Conservation (phyloP, 768 basidiomycete genomes). For the Phanerochaete carnosa region DNA sequence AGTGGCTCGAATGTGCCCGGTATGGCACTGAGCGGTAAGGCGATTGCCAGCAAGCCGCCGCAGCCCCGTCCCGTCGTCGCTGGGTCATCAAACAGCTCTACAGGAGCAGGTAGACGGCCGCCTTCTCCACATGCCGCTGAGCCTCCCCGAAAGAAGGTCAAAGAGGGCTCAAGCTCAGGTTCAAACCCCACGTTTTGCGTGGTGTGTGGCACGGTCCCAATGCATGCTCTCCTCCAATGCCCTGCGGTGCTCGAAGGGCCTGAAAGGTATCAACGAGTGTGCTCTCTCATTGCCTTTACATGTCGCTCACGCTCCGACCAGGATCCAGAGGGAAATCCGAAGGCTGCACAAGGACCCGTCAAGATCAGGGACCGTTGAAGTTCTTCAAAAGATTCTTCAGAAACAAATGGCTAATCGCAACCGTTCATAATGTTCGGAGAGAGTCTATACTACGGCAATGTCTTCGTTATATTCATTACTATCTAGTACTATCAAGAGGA, state of each 20-base stretch:
- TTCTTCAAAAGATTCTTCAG: constrained; percentile 26
- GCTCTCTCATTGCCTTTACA: background rate
- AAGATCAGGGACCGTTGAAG: constrained; percentile 30
- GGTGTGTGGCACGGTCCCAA: constrained; percentile 43
- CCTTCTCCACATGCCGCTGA: constrained; percentile 16
- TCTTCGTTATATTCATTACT: no score
- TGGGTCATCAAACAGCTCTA: background rate
- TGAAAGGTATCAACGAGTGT: constrained; percentile 40
- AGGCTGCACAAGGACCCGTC: constrained; percentile 41
- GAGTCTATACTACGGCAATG: no score
- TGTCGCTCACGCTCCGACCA: constrained; percentile 17
- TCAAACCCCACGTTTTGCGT: constrained; percentile 34
- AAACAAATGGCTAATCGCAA: background rate
- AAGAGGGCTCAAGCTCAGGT: constrained; percentile 19
- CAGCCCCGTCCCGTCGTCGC: background rate
- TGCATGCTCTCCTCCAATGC: constrained; percentile 53
- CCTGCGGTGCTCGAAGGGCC: constrained; percentile 51
- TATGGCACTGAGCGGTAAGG: background rate
- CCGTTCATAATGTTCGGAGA: background rate
- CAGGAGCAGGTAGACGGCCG: constrained; percentile 27
- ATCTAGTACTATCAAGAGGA: no score
- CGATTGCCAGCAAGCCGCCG: background rate
- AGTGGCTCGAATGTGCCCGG: background rate
- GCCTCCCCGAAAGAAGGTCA: constrained; percentile 34
- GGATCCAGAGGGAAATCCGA: constrained; percentile 41